phyloP scores from a whole-genome alignment of 306 rosid genomes.

The Cicer arietinum region DNA sequence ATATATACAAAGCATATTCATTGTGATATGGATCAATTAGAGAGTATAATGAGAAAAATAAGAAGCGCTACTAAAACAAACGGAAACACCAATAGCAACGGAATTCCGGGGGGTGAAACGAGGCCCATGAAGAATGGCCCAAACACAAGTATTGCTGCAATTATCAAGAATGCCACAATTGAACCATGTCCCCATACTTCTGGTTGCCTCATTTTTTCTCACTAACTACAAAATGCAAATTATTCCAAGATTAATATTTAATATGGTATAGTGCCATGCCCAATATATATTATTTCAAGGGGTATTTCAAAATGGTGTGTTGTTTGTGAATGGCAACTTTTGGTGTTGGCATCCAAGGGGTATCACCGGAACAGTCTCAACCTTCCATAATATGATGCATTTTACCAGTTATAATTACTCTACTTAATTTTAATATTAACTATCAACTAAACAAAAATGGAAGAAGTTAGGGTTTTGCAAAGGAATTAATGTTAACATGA shows the following conservation, averaged over 20 bases:
- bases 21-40: neutral
- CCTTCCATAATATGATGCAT: neutral
- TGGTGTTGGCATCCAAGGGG: neutral
- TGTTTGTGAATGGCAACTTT: conserved; percentile 1
- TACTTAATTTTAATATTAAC: neutral
- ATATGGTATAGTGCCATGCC: neutral
- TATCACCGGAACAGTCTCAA: neutral
- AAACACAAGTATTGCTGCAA: conserved; percentile 29
- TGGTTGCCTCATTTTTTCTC: conserved; percentile 39
- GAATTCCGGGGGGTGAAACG: conserved; percentile 33
- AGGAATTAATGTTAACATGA: neutral
- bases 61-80: conserved; percentile 14
- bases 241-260: neutral
- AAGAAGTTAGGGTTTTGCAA: neutral
- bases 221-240: neutral
- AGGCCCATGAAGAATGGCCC: conserved; percentile 33
- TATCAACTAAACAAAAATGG: neutral
- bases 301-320: neutral
- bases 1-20: neutral
- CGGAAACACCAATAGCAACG: conserved; percentile 38
- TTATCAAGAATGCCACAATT: neutral
- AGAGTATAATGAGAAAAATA: conserved; percentile 23
- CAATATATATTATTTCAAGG: neutral
- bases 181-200: conserved; percentile 54
- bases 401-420: neutral